These are phyloP conservation scores for Calvatia gigantea DNA, from an alignment of 768 basidiomycete genomes.

Conservation along the genomic window DNA sequence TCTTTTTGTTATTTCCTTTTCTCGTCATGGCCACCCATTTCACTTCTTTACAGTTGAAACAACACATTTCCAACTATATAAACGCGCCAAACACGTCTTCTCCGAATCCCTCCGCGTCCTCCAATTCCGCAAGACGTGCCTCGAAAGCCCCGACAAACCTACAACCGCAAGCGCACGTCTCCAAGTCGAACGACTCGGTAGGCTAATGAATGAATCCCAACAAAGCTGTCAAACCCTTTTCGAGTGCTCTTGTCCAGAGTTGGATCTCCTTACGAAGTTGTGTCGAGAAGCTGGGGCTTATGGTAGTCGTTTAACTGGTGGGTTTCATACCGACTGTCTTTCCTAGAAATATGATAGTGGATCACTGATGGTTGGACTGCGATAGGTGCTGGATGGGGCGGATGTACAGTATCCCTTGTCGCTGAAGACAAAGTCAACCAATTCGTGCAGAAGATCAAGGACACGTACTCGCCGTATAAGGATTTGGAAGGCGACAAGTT, in stretches of 20 bases:
- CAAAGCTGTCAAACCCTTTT: slow-evolving; percentile 62
- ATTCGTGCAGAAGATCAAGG: slow-evolving; percentile 62
- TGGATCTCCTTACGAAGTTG: slow-evolving; percentile 64
- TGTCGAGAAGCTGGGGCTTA: slow-evolving; percentile 71
- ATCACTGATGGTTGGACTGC: neutral
- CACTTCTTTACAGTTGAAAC: slow-evolving; percentile 57
- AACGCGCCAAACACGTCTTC: slow-evolving; percentile 78
- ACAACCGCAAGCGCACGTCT: slow-evolving; percentile 15
- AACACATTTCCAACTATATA: slow-evolving; percentile 78
- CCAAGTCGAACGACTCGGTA: slow-evolving; percentile 52
- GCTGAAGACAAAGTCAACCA: slow-evolving; percentile 53
- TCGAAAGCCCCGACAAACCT: slow-evolving; percentile 23
- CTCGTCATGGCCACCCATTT: no score
- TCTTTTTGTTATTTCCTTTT: neutral
- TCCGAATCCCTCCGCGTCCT: slow-evolving; percentile 80
- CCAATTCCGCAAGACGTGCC: slow-evolving; percentile 68
- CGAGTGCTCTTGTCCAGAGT: slow-evolving; percentile 79
- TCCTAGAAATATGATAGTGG: neutral
- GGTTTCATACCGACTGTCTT: slow-evolving; percentile 12
- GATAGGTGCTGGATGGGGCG: slow-evolving; percentile 87
- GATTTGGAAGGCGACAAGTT: slow-evolving; percentile 55
- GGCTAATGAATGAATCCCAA: slow-evolving; percentile 78
- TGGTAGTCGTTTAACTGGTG: slow-evolving; percentile 83
- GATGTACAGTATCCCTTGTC: slow-evolving; percentile 83
- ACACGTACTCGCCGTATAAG: slow-evolving; percentile 62